These are phyloP conservation scores for Rubus idaeus DNA, from an alignment of 306 rosid species.

Conservation along the genomic window DNA sequence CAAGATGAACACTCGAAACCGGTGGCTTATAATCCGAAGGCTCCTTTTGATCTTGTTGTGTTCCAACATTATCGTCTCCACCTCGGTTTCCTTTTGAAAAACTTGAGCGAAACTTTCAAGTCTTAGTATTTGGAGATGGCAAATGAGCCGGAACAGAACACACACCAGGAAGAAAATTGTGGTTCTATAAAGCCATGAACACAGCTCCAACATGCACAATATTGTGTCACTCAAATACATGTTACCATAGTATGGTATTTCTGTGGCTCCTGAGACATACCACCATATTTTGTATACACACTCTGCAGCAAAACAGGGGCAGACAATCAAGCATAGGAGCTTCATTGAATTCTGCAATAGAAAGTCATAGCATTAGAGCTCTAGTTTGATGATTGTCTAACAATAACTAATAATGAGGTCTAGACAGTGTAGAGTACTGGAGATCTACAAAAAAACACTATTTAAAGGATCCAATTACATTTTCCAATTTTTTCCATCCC, in stretches of 20 bases:
- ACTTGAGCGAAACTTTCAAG: conserved; percentile 63
- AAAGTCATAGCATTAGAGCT: not conserved
- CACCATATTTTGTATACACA: conserved; percentile 88
- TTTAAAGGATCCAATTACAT: not conserved
- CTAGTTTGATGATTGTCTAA: not conserved
- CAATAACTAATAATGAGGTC: not conserved
- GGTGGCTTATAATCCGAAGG: conserved; percentile 69
- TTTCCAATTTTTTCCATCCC: no score
- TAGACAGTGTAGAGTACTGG: not conserved
- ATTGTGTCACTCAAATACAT: conserved; percentile 47
- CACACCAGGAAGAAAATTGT: conserved; percentile 83
- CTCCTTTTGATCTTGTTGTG: conserved; percentile 65
- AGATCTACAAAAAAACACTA: not conserved
- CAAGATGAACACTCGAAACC: conserved; percentile 68
- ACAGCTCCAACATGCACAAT: conserved; percentile 54
- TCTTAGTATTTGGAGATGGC: conserved; percentile 68
- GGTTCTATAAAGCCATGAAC: conserved; percentile 82
- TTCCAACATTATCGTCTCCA: conserved; percentile 59
- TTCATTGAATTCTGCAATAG: conserved; percentile 66
- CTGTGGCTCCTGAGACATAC: conserved; percentile 62
- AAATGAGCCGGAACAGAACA: conserved; percentile 63
- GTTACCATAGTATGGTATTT: conserved; percentile 67
- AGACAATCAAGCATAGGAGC: conserved; percentile 50
- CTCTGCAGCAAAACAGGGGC: conserved; percentile 59
- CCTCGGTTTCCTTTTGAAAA: conserved; percentile 66